Evolutionary conservation across 2,329 filamentous ascomycete genomes (phyloP), one percentile per base, ranked within the genome.

Genomic region (Paraphaeosphaeria sporulosa): DNA sequence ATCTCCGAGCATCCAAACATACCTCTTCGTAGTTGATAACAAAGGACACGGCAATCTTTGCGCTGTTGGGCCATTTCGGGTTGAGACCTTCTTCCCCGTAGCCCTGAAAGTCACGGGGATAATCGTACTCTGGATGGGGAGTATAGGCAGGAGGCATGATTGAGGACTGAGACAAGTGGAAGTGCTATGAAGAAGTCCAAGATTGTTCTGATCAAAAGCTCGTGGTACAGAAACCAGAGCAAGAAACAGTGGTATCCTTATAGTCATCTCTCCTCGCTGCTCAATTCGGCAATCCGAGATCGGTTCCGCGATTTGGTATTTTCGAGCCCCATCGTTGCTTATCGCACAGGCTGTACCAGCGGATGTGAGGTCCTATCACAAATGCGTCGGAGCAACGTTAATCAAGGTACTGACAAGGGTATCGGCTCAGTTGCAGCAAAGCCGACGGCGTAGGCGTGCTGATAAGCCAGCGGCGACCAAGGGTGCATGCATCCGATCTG

Each of bases 1-100:
- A 6, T 15, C 1, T 15, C 13, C 9, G 4, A n/a, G 32, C 6
- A 10, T 19, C 21, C 12, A 9, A 17, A n/a, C 30, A 7, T 58
- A 65, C 63, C 56, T 74, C 73, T 61, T 78, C 77, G 52, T 78
- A 79, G 60, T 79, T 79, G 56, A 79, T 75, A 15, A 78, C 76
- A 52, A 78, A 78, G 1, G 73, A 77, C 0, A 79, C 72, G 12
- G 76, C 76, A 23, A 79, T 77, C 47, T 76, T 77, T 32, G 73
- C 75, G 30, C 66, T 65, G 55, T 75, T 75, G 4, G 75, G 76
- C 76, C 76, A 79, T 56, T 73, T 69, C 13, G 73, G 63, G 27
- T 75, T 58, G 7, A 80, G 69, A 0, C 78, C 78, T 36, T 75
- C 71, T 52, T 81, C 78, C 25, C 80, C 79, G 49, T 81, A 81